Conservation (phyloP, 257 asterid genomes). For the Ajuga chamaepitys region DNA sequence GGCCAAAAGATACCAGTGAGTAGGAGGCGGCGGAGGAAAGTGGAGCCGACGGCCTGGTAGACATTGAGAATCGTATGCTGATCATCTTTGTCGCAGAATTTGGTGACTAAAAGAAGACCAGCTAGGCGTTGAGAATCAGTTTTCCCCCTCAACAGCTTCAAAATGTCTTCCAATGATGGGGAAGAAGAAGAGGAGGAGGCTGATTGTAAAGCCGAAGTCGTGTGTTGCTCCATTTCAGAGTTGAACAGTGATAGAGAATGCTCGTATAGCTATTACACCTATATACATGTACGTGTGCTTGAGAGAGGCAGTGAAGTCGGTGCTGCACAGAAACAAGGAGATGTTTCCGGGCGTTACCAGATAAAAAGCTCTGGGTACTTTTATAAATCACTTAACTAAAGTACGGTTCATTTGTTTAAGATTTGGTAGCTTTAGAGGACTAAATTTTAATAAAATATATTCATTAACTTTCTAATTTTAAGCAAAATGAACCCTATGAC, state of each 20-base stretch:
- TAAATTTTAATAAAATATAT: too few species aligned
- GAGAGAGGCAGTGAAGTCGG: background rate
- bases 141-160: conserved; percentile 55
- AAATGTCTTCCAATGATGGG: conserved; percentile 48
- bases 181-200: conserved; percentile 15
- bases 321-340: background rate
- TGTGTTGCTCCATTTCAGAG: conserved; percentile 19
- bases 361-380: too few species aligned
- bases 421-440: too few species aligned
- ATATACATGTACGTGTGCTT: background rate
- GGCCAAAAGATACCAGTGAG: conserved; percentile 41
- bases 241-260: background rate
- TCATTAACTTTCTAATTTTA: too few species aligned
- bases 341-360: background rate
- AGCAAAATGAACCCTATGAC: too few species aligned
- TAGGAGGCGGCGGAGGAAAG: conserved; percentile 70
- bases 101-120: conserved; percentile 72
- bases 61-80: conserved; percentile 46
- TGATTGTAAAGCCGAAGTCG: conserved; percentile 4
- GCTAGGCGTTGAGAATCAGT: conserved; percentile 80
- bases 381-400: too few species aligned
- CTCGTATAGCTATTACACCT: background rate
- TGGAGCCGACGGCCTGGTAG: conserved; percentile 59
- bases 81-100: conserved; percentile 62
- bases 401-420: too few species aligned